Conservation (phyloP, 2,329 filamentous ascomycete species). For the Monosporascus sp. region DNA sequence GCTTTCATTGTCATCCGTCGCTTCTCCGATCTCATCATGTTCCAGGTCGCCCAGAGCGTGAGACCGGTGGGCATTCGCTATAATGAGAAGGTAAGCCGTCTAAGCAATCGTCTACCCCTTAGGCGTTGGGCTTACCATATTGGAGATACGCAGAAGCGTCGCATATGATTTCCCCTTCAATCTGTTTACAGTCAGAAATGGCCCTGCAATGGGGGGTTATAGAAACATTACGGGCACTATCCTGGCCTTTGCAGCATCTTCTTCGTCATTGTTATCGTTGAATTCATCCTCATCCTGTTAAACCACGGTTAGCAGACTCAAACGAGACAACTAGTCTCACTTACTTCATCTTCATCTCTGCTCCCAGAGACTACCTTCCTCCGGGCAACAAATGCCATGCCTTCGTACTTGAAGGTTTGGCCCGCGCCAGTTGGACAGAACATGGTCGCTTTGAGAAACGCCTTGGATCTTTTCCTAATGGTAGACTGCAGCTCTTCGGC, state of each 20-base stretch:
- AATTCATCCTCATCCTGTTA: not conserved
- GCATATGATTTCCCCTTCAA: constrained; percentile 6
- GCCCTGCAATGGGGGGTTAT: not conserved
- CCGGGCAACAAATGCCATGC: not conserved
- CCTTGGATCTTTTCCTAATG: constrained; percentile 2
- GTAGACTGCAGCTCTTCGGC: not conserved
- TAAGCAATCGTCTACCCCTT: not conserved
- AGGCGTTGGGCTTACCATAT: not conserved
- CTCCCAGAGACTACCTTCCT: not conserved
- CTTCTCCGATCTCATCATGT: not conserved
- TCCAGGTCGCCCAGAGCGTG: constrained; percentile 1
- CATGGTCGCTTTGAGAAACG: constrained; percentile 4
- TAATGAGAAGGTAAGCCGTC: not conserved
- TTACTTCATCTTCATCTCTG: not conserved
- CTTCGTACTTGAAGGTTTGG: not conserved
- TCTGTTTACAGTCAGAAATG: not conserved
- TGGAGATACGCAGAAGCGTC: constrained; percentile 3
- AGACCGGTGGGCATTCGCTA: not conserved
- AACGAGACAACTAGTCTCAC: too few relatives aligned
- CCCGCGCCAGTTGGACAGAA: not conserved
- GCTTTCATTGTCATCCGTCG: not conserved
- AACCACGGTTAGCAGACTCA: too few relatives aligned
- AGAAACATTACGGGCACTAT: not conserved
- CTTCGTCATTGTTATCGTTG: not conserved
- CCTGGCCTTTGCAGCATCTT: not conserved